These are phyloP conservation scores for Triticum urartu DNA, from an alignment of 176 grass and related monocot genomes.

Conservation along the genomic window DNA sequence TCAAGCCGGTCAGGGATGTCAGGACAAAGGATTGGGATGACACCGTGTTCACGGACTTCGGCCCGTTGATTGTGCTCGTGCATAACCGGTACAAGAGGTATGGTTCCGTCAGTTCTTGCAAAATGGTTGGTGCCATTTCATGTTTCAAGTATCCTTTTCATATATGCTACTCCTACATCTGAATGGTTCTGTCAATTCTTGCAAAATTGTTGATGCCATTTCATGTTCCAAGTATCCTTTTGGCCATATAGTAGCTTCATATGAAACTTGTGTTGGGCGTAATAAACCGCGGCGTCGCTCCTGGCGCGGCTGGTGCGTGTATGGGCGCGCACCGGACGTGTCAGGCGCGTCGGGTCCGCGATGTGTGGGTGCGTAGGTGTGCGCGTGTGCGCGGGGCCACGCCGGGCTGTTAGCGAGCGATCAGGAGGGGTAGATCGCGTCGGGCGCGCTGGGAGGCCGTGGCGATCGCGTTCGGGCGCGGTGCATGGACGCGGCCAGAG, in stretches of 20 bases:
- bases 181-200: background rate
- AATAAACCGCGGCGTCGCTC: too few relatives aligned
- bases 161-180: background rate
- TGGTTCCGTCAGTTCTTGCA: background rate
- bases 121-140: background rate
- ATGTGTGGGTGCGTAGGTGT: too few relatives aligned
- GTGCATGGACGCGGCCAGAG: too few relatives aligned
- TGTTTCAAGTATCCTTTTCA: background rate
- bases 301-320: too few relatives aligned
- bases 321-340: too few relatives aligned
- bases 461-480: too few relatives aligned
- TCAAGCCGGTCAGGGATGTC: constrained; percentile 66
- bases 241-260: background rate
- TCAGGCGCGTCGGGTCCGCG: too few relatives aligned
- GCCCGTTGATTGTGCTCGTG: constrained; percentile 81
- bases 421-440: too few relatives aligned
- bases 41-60: constrained; percentile 78
- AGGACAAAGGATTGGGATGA: constrained; percentile 78
- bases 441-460: too few relatives aligned
- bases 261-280: background rate
- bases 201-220: background rate
- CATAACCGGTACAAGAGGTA: constrained; percentile 84
- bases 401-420: too few relatives aligned
- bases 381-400: too few relatives aligned
- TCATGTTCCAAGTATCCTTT: background rate